Evolutionary conservation across 257 asterid genomes (phyloP), one percentile per base, ranked within the genome.

Genomic region (Nemophila menziesii): DNA sequence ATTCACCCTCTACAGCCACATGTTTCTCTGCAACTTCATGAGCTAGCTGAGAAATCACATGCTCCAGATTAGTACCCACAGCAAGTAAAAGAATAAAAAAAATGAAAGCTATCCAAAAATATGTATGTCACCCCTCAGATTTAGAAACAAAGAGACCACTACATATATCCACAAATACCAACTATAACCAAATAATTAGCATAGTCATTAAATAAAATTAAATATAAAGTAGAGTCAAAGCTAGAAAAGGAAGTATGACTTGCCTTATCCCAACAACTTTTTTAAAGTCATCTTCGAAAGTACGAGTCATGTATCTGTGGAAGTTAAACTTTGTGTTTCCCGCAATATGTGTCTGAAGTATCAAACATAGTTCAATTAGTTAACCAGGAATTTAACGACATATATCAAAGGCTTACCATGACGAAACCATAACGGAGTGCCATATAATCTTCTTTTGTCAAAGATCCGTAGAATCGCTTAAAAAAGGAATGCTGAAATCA

Each of bases 121-220:
- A 54, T 13, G 62, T 54, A 54, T 90, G 94, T 94, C 96, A 90
- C 58, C 93, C 99, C 85, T 82, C 69, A 66, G 19, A 64, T 90
- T 85, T 69, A 85, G 53, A 65, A 81, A 62, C 81, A 90, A 53
- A 75, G 85, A 90, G 63, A 90, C 10, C 72, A 90, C 45, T 54
- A 90, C 99, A 51, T 85, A 90, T 44, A 74, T 27, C 99, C 99
- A 90, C 70, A 90, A 59, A 65, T 90, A 81, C 99, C 96, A 90
- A 68, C 99, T 90, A 86, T 86, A 77, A 54, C n/a, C n/a, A n/a
- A n/a, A n/a, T n/a, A n/a, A n/a, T n/a, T n/a, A n/a, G n/a, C n/a
- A n/a, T 18, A 39, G 16, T 39, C 22, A 20, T 48, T 9, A 17
- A 21, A 22, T 27, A 20, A 20, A 24, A 15, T 20, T n/a, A n/a